Conservation (phyloP, 345 rosid genomes). For the Mercurialis annua region DNA sequence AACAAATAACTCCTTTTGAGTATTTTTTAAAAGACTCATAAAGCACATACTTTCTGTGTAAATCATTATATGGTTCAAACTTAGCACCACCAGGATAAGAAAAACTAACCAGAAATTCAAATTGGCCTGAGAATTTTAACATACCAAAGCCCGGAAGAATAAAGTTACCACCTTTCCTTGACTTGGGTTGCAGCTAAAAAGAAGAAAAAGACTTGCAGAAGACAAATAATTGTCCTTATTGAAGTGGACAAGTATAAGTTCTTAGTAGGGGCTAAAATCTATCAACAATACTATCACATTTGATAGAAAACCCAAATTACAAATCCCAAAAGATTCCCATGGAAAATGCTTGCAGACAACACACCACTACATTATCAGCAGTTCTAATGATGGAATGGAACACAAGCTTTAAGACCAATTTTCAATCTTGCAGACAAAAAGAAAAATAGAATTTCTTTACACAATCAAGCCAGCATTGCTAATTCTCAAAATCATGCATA, state of each 20-base stretch:
- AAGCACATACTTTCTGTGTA: constrained; percentile 25
- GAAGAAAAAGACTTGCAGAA: constrained; percentile 9
- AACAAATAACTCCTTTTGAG: background rate
- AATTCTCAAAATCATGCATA: background rate
- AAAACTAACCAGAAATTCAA: constrained; percentile 7
- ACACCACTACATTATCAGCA: background rate
- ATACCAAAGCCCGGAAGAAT: constrained; percentile 18
- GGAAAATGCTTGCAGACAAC: constrained; percentile 11
- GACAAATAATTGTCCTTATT: constrained; percentile 23
- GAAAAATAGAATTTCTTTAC: background rate
- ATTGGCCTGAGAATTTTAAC: background rate
- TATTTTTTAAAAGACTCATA: background rate
- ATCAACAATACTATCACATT: constrained; percentile 9
- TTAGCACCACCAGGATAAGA: background rate
- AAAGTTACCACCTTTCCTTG: constrained; percentile 19
- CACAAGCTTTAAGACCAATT: background rate
- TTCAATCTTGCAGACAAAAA: background rate
- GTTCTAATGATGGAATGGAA: background rate
- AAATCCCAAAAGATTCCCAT: constrained; percentile 35
- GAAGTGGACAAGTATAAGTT: constrained; percentile 30
- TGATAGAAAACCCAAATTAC: constrained; percentile 21
- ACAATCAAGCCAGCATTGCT: background rate
- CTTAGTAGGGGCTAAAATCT: constrained; percentile 9
- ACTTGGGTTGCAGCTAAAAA: constrained; percentile 30
- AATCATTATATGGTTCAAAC: constrained; percentile 18